A percentile compares a stretch with the other conserved stretches of the same genome.
These are phyloP conservation scores for Monilinia polystroma DNA, from an alignment of 2,329 filamentous ascomycete species.

Conservation along the genomic window DNA sequence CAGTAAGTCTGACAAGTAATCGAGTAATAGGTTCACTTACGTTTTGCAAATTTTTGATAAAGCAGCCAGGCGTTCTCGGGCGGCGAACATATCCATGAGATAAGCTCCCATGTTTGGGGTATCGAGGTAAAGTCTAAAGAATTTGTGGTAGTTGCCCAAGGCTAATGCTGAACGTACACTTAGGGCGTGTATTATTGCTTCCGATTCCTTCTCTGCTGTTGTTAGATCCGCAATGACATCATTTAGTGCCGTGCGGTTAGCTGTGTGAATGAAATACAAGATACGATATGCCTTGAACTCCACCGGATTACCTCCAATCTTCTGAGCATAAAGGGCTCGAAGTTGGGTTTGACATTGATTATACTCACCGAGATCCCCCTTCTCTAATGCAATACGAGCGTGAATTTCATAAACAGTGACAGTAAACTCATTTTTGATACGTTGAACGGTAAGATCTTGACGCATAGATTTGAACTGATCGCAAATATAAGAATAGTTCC, in stretches of 20 bases:
- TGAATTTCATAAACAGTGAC: slow-evolving; percentile 97
- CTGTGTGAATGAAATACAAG: slow-evolving; percentile 98
- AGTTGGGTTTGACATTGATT: slow-evolving; percentile 99
- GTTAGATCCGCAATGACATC: slow-evolving; percentile 99
- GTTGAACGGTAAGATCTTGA: slow-evolving; percentile 96
- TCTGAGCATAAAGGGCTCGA: slow-evolving; percentile 83
- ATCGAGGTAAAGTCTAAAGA: slow-evolving; percentile 93
- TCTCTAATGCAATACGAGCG: slow-evolving; percentile 94
- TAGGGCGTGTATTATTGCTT: slow-evolving; percentile 84
- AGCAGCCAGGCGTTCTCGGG: slow-evolving; percentile 85
- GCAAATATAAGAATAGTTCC: slow-evolving; percentile 96
- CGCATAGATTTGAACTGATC: slow-evolving; percentile 99
- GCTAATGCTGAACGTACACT: slow-evolving; percentile 88
- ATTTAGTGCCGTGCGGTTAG: slow-evolving; percentile 97
- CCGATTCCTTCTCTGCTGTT: slow-evolving; percentile 86
- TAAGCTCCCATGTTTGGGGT: slow-evolving; percentile 97
- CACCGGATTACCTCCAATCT: slow-evolving; percentile 82
- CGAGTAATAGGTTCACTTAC: slow-evolving; percentile 57
- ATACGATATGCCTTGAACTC: slow-evolving; percentile 99
- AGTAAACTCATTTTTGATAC: slow-evolving; percentile 94
- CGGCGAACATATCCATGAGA: slow-evolving; percentile 98
- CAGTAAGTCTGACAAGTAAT: slow-evolving; percentile 43
- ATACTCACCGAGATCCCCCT: slow-evolving; percentile 99
- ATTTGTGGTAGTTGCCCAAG: slow-evolving; percentile 93
- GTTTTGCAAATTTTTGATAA: slow-evolving; percentile 91